Evolutionary conservation across 148 eudicot genomes (phyloP), one percentile per base, ranked within the genome.

Genomic region (Salicornia ramosissima): DNA sequence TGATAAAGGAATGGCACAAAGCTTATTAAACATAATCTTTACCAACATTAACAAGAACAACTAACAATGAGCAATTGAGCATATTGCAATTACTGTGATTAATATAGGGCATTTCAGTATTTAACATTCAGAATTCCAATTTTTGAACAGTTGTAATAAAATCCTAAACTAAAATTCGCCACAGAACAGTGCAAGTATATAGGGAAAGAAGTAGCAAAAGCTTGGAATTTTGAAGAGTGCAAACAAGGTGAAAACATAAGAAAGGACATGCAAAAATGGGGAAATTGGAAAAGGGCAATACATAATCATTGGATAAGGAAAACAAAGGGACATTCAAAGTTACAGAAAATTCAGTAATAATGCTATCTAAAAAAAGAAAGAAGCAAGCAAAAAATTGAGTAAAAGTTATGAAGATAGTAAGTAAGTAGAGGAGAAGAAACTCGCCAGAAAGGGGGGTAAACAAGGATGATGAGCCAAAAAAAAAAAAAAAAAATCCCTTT

Each of bases 211-310:
- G 19, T 5, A 39, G 39, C 18, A 14, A 2, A 7, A 62, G 8
- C 10, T 62, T 18, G 33, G 66, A 51, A 28, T 61, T 42, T 28
- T 52, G 6, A 33, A 47, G 25, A 63, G 65, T 8, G 15, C 45
- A 6, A 34, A 29, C 18, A 46, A 1, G 13, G 31, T 19, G 46
- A 50, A 34, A 77, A 49, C 34, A 66, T 33, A 28, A 57, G 50
- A n/a, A 57, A 19, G 22, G 19, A 53, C 71, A 77, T 58, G 80
- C 80, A 77, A 65, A 65, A 39, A n/a, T 61, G 62, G 62, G 19
- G 49, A 31, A 16, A 65, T 25, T 36, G 42, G 51, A 64, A 69
- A 47, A 34, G 25, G 31, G n/a, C n/a, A n/a, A n/a, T n/a, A 69
- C 69, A 30, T 25, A n/a, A 15, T 21, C 3, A 54, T 29, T 50